A percentile compares a stretch with the other conserved stretches of the same genome.
Conservation (phyloP, 768 basidiomycete species). For the Termitomyces sp. region DNA sequence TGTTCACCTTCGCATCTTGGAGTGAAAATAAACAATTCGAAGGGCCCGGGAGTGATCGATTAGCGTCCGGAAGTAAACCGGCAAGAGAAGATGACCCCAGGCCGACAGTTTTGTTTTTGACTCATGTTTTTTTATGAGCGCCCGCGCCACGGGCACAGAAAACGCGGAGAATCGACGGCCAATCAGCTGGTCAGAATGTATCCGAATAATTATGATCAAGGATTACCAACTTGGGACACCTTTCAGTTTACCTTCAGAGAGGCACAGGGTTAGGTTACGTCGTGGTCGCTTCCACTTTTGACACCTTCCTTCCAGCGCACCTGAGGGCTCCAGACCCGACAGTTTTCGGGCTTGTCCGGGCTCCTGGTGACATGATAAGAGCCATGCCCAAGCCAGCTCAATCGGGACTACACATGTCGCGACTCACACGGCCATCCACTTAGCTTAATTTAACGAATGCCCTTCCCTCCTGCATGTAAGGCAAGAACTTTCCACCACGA, state of each 20-base stretch:
- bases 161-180: not conserved
- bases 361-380: not conserved
- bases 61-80: not conserved
- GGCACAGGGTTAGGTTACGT: not conserved
- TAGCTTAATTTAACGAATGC: constrained; percentile 11
- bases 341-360: not conserved
- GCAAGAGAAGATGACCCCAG: not conserved
- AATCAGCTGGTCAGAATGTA: not conserved
- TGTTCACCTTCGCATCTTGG: not conserved
- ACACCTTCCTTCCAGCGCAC: not conserved
- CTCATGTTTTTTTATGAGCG: not conserved
- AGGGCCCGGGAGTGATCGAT: not conserved
- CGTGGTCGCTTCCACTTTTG: not conserved
- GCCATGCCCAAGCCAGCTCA: not conserved
- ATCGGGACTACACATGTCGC: not conserved
- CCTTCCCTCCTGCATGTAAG: not conserved
- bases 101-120: not conserved
- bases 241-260: not conserved
- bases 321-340: not conserved
- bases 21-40: not conserved
- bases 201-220: not conserved
- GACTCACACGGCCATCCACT: not conserved
- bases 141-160: not conserved
- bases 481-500: constrained; percentile 8
- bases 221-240: not conserved